phyloP scores from a whole-genome alignment of 73 alveolate genomes.

The Uronychia setigera region DNA sequence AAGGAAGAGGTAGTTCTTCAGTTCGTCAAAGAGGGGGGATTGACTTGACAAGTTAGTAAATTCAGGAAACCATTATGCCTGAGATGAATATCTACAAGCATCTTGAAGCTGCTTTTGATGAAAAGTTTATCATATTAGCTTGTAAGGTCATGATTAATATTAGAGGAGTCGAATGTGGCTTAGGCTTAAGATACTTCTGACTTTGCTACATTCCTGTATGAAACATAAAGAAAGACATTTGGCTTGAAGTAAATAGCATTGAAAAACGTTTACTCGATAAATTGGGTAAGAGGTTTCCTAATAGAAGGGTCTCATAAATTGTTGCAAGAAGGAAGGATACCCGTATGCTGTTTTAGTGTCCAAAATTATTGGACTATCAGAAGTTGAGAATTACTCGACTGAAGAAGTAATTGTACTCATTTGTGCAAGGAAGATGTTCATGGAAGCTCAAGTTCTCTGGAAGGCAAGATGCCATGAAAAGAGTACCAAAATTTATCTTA shows the following conservation, averaged over 20 bases:
- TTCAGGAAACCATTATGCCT: not conserved
- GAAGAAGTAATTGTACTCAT: not conserved
- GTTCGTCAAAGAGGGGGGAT: too few species aligned
- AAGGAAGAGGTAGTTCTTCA: too few species aligned
- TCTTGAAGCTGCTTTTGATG: not conserved
- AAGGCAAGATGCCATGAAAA: not conserved
- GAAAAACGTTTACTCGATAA: not conserved
- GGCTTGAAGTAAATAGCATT: not conserved
- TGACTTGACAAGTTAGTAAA: too few species aligned
- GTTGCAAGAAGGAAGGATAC: not conserved
- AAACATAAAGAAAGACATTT: not conserved
- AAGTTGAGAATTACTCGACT: not conserved
- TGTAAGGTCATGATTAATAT: not conserved
- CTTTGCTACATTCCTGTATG: not conserved
- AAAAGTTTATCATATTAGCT: not conserved
- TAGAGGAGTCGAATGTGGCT: not conserved
- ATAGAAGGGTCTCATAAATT: not conserved
- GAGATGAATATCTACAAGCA: not conserved
- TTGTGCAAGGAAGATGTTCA: not conserved
- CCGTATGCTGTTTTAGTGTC: not conserved
- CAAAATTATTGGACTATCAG: not conserved
- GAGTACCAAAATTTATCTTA: not conserved
- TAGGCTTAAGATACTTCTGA: not conserved
- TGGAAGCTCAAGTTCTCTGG: not conserved
- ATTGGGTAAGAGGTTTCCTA: not conserved